phyloP scores from a whole-genome alignment of 2,329 filamentous ascomycete genomes.

The Xylaria sp. region DNA sequence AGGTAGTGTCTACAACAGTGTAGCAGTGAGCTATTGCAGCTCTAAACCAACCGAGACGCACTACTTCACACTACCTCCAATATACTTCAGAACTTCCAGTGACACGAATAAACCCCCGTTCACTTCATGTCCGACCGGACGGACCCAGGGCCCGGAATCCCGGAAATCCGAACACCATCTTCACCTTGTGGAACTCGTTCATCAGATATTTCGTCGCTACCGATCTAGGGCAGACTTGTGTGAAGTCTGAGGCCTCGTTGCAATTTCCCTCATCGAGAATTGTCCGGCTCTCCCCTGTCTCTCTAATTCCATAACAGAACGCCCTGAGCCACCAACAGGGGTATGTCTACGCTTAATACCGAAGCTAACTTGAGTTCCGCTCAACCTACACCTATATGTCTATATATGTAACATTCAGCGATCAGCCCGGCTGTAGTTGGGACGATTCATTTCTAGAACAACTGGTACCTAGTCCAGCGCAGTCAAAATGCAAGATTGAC shows the following conservation, averaged over 20 bases:
- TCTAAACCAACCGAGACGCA: not conserved
- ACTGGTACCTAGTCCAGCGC: not conserved
- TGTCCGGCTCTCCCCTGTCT: conserved; percentile 1
- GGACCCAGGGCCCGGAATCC: conserved; percentile 25
- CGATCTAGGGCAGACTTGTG: not conserved
- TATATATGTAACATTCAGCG: not conserved
- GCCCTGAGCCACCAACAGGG: not conserved
- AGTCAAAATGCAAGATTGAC: conserved; percentile 5
- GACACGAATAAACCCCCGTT: conserved; percentile 2
- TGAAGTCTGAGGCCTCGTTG: not conserved
- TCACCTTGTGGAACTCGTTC: conserved; percentile 11
- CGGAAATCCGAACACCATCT: conserved; percentile 21
- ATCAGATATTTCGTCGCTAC: not conserved
- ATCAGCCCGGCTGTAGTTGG: not conserved
- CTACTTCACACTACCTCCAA: not conserved
- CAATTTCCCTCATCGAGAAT: conserved; percentile 10
- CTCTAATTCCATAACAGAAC: not conserved
- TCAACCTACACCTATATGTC: not conserved
- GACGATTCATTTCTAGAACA: not conserved
- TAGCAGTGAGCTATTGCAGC: not conserved
- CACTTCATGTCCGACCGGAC: conserved; percentile 22
- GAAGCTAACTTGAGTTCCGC: conserved; percentile 1
- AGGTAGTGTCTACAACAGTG: not conserved
- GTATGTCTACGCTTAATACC: not conserved
- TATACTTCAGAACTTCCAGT: conserved; percentile 1